Evolutionary conservation across 2,329 filamentous ascomycete species (phyloP), one percentile per base, ranked within the genome.

Genomic region (Calonectria ilicicola): DNA sequence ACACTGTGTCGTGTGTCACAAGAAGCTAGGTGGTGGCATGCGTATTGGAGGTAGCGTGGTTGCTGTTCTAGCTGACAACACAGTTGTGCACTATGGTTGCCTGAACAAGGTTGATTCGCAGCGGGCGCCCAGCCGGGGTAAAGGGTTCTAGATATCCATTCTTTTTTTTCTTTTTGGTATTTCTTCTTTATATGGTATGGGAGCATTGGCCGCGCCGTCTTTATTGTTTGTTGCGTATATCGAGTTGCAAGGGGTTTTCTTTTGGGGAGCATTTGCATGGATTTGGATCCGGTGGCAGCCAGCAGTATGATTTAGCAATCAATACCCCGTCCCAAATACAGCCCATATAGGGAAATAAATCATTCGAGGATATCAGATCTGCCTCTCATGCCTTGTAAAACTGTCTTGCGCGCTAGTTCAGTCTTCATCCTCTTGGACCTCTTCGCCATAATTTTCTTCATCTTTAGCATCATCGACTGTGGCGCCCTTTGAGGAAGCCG

Each of bases 1-100:
- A 65, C 93, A 98, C 67, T 99, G 97, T 82, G 93, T 94, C 15
- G 94, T 98, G 19, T 99, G 97, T 82, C 94, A 98, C 83, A 98
- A 98, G 87, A 89, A 97, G 76, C 90, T 99, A 76, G 96, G 96
- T 1, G 93, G 95, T 1, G 83, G 83, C 81, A 98, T 98, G 88
- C 87, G 97, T 73, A 91, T 98, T 77, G 96, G 96, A 2, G 94
- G 95, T 5, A 98, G 94, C 82, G 97, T 98, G 21, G 93, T 98
- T 72, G 93, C 96, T 47, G 96, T 98, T 15, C 89, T 97, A 84
- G 95, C 96, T 8, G 94, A 98, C 85, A 95, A 92, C 82, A 89
- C 88, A 29, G 94, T 95, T 19, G 93, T 97, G 73, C 94, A 97
- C 86, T 94, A 96, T 81, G 94, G 94, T 29, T 97, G 94, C 85